A percentile compares a stretch with the other conserved stretches of the same genome.
Conservation (phyloP, 768 basidiomycete genomes). For the Austroboletus eburneus region DNA sequence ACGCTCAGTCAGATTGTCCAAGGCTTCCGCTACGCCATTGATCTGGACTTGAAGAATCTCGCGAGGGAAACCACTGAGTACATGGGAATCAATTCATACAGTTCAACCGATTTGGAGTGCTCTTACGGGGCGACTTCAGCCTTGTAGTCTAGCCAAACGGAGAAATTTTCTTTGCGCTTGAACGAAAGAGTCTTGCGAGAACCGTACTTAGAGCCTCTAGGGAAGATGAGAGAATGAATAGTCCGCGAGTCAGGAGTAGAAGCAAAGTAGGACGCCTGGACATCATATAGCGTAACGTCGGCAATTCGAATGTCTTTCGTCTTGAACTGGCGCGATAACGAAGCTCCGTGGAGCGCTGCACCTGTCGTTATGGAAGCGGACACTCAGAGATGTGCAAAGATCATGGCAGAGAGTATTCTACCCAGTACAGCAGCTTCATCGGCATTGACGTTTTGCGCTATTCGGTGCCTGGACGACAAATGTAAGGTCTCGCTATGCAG, state of each 20-base stretch:
- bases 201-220: conserved; percentile 68
- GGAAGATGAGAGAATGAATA: conserved; percentile 76
- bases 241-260: conserved; percentile 53
- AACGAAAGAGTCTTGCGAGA: conserved; percentile 85
- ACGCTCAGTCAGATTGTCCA: conserved; percentile 78
- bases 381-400: conserved; percentile 3
- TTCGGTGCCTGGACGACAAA: no score
- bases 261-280: conserved; percentile 75
- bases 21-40: conserved; percentile 66
- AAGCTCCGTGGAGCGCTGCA: conserved; percentile 89
- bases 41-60: conserved; percentile 74
- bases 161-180: conserved; percentile 81
- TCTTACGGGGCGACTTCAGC: conserved; percentile 56
- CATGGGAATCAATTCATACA: conserved; percentile 1
- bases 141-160: conserved; percentile 76
- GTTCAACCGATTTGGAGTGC: background rate
- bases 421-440: conserved; percentile 95
- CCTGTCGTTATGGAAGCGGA: conserved; percentile 33
- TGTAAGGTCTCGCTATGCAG: no score
- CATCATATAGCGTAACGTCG: conserved; percentile 69
- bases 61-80: conserved; percentile 64
- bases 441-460: conserved; percentile 93
- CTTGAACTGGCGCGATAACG: conserved; percentile 85
- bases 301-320: conserved; percentile 89
- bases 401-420: conserved; percentile 16